phyloP scores from a whole-genome alignment of 306 rosid genomes.

The Dalbergia cochinchinensis region DNA sequence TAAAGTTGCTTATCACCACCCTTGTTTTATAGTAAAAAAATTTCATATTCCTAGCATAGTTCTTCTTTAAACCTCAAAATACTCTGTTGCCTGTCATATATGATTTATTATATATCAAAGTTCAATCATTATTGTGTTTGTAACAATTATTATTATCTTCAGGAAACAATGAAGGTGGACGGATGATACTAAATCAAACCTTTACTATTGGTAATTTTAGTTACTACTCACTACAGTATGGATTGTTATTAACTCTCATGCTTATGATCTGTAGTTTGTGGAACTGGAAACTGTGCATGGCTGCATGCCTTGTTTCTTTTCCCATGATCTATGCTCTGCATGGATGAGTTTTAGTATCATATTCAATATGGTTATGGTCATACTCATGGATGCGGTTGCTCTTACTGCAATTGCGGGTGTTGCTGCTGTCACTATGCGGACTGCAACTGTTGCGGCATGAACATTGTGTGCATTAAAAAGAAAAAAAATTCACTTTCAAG shows the following conservation, averaged over 20 bases:
- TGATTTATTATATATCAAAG: slow-evolving; percentile 24
- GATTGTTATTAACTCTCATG: slow-evolving; percentile 27
- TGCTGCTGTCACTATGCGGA: too few species aligned
- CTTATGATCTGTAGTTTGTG: slow-evolving; percentile 33
- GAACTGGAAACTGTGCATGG: not conserved
- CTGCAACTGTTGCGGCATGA: too few species aligned
- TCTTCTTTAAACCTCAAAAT: slow-evolving; percentile 17
- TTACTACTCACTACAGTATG: slow-evolving; percentile 8
- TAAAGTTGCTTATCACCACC: slow-evolving; percentile 16
- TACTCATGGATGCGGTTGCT: too few species aligned
- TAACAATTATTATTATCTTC: slow-evolving; percentile 42
- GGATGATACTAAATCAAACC: slow-evolving; percentile 89
- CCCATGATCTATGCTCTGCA: slow-evolving; percentile 28
- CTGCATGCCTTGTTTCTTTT: slow-evolving; percentile 5
- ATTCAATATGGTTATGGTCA: not conserved
- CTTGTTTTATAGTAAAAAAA: not conserved
- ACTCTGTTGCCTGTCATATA: slow-evolving; percentile 24
- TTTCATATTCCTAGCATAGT: slow-evolving; percentile 17
- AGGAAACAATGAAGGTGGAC: slow-evolving; percentile 91
- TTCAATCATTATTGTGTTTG: slow-evolving; percentile 35
- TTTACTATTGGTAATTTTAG: slow-evolving; percentile 85
- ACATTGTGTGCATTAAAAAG: too few species aligned
- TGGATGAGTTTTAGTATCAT: slow-evolving; percentile 5
- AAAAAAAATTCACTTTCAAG: too few species aligned
- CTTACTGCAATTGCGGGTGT: too few species aligned